Percentiles rank a stretch among this genome's conserved stretches.
Evolutionary conservation across 192 early-diverging fungal genomes (phyloP).

Genomic region (Coemansia sp.): DNA sequence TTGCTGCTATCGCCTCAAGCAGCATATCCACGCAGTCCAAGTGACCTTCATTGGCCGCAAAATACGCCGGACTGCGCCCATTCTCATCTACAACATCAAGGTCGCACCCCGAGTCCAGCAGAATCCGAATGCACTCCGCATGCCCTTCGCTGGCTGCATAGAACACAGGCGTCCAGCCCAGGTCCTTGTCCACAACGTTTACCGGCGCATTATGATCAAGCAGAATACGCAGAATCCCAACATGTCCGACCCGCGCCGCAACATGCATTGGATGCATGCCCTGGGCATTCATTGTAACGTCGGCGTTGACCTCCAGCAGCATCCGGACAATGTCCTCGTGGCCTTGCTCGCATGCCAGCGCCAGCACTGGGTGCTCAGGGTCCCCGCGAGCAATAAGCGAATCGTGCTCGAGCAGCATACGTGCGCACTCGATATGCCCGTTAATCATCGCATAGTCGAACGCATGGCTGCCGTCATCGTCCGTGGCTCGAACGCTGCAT

Average conservation of each 20-base stretch:
- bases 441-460: conserved; percentile 84
- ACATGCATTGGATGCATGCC: conserved; percentile 89
- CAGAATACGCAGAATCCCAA: conserved; percentile 67
- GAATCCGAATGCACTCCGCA: conserved; percentile 70
- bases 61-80: conserved; percentile 80
- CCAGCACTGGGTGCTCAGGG: conserved; percentile 66
- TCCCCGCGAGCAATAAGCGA: conserved; percentile 49
- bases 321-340: conserved; percentile 80
- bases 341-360: conserved; percentile 91
- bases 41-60: conserved; percentile 92
- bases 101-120: conserved; percentile 76
- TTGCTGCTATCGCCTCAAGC: conserved; percentile 57
- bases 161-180: conserved; percentile 96
- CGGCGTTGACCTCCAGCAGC: conserved; percentile 74
- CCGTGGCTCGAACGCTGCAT: conserved; percentile 59
- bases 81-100: conserved; percentile 79
- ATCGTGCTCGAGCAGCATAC: conserved; percentile 73
- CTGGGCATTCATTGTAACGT: conserved; percentile 71
- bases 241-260: conserved; percentile 79
- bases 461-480: conserved; percentile 89
- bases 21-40: conserved; percentile 76
- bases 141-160: conserved; percentile 92
- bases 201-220: conserved; percentile 71
- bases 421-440: conserved; percentile 74
- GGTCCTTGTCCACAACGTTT: conserved; percentile 85